A percentile compares a stretch with the other conserved stretches of the same genome.
phyloP scores from a whole-genome alignment of 495 filamentous ascomycete genomes.

The Monascus purpureus region DNA sequence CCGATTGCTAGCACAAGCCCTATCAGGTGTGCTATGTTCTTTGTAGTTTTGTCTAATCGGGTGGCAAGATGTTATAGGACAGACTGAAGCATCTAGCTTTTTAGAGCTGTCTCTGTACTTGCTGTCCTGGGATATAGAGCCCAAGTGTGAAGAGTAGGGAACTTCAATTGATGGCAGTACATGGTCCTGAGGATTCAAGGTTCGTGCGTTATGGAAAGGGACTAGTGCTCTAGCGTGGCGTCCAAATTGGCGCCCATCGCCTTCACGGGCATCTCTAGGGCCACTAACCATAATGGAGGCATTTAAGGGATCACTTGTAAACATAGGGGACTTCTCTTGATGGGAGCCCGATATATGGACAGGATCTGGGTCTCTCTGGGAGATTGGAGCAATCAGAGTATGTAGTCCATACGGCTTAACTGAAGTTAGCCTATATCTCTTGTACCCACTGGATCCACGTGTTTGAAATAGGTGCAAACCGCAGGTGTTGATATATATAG shows the following conservation, averaged over 20 bases:
- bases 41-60: background rate
- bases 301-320: constrained; percentile 10
- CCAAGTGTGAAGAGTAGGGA: constrained; percentile 8
- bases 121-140: no score
- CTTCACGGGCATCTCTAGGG: constrained; percentile 13
- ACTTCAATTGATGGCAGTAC: constrained; percentile 29
- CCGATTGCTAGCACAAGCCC: constrained; percentile 10
- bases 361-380: constrained; percentile 7
- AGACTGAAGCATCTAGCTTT: constrained; percentile 15
- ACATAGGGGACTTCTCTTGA: constrained; percentile 9
- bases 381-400: constrained; percentile 7
- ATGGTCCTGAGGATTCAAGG: constrained; percentile 14
- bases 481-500: no score
- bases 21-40: background rate
- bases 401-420: constrained; percentile 14
- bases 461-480: no score
- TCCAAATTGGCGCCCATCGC: constrained; percentile 7
- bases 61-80: constrained; percentile 20
- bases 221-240: constrained; percentile 7
- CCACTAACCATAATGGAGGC: constrained; percentile 25
- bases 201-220: constrained; percentile 8
- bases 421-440: constrained; percentile 14
- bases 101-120: no score
- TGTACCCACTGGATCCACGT: constrained; percentile 2
- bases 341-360: no score